Base-by-base conservation (phyloP, 2,329 filamentous ascomycete genomes). In the Leptographium galeiforme region DNA sequence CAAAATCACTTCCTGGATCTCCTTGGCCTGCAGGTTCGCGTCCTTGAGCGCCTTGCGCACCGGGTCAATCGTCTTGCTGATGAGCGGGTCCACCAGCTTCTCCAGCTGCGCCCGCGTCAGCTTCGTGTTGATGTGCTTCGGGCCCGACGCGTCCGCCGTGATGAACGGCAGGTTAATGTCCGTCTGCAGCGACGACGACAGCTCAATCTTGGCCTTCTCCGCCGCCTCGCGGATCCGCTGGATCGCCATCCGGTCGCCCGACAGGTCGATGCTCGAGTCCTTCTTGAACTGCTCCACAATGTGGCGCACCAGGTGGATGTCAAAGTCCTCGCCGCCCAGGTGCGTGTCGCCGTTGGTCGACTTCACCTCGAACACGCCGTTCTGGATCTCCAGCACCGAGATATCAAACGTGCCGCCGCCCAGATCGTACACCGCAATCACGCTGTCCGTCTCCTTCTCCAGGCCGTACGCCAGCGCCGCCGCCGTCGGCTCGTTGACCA, bases 161-260 rank as follows among this genome's bases (percentile, higher is more conserved):
- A 88, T 86, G 85, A 98, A 95, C 62, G 88, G 85, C 73, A 98
- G 96, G 76, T 97, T 93, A 63, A 95, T 89, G 63, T 88, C 87
- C 61, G 88, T 88, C 61, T 86, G 89, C 84, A 89, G 90, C 76
- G 94, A 89, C 61, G 88, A 93, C 66, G 87, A 95, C 53, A 98
- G 84, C 63, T 90, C 93, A 67, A 93, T 88, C 87, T 98, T 98
- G 74, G 93, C 93, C 84, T 96, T 96, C 74, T 98, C 93, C 63
- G 93, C 91, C 74, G 97, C 96, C 73, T 97, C 93, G 65, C 93
- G 90, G 88, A 97, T 97, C 63, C 97, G 82, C 78, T 97, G 97
- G 76, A 97, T 97, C 61, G 91, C 85, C 87, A 96, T 96, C 61
- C 85, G 74, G 68, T 97, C 89, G 79, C 94, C 94, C 74, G 84